phyloP scores from a whole-genome alignment of 257 asterid genomes.

The Solanum dulcamara region DNA sequence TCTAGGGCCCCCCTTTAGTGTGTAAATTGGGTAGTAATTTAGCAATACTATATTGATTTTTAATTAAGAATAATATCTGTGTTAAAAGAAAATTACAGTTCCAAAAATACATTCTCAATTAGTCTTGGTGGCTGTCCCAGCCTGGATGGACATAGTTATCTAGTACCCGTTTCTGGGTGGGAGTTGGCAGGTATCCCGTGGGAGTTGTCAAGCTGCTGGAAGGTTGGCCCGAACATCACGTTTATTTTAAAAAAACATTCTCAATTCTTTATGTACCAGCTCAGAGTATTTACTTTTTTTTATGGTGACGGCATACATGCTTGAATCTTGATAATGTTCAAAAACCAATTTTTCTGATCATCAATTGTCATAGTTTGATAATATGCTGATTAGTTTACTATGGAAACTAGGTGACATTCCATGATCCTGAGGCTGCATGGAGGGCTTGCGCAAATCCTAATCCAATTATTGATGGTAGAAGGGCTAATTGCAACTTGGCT shows the following conservation, averaged over 20 bases:
- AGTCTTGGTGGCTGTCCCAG: too few species aligned
- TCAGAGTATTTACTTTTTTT: background rate
- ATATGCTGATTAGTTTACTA: background rate
- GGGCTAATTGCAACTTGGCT: slow-evolving; percentile 32
- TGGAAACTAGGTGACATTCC: slow-evolving; percentile 21
- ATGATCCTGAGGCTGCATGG: slow-evolving; percentile 27
- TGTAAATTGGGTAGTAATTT: background rate
- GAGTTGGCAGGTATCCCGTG: too few species aligned
- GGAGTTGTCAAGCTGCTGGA: too few species aligned
- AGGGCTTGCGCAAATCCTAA: slow-evolving; percentile 27
- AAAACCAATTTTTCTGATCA: background rate
- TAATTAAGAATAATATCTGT: background rate
- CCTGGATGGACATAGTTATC: too few species aligned
- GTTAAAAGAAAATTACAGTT: background rate
- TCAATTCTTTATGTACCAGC: background rate
- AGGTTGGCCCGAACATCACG: background rate
- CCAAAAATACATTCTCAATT: background rate
- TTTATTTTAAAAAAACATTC: background rate
- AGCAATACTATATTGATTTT: background rate
- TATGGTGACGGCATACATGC: background rate
- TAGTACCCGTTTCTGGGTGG: too few species aligned
- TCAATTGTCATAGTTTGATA: background rate
- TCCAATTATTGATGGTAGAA: slow-evolving; percentile 31
- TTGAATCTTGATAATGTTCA: background rate
- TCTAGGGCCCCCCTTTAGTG: background rate